Conservation (phyloP, 2,329 filamentous ascomycete genomes). For the Fusarium sp. region DNA sequence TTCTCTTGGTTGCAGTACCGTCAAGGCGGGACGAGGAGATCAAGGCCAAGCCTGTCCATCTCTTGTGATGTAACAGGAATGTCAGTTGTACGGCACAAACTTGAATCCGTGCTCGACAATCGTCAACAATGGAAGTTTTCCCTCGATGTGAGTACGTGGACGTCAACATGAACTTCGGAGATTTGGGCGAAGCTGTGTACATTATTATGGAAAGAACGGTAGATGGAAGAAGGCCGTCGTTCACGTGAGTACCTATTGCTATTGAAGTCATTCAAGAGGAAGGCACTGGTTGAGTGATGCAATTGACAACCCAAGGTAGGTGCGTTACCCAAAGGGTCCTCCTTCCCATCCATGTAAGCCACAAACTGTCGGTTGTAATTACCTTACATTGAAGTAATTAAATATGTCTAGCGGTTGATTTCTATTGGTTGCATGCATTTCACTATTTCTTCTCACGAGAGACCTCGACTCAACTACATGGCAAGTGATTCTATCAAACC, state of each 20-base stretch:
- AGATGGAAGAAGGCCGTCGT: background rate
- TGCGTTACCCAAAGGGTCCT: background rate
- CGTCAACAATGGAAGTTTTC: background rate
- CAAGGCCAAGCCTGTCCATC: background rate
- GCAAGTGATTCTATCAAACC: background rate
- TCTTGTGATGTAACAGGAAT: background rate
- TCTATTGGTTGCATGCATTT: background rate
- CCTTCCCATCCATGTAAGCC: background rate
- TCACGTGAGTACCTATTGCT: background rate
- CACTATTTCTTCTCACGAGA: background rate
- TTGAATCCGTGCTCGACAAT: background rate
- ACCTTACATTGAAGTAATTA: background rate
- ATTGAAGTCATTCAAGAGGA: background rate
- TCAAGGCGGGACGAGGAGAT: background rate
- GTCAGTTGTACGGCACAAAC: background rate
- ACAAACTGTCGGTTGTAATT: background rate
- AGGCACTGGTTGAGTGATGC: background rate
- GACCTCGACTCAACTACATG: background rate
- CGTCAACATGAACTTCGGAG: background rate
- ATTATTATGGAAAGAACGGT: background rate
- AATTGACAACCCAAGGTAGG: background rate
- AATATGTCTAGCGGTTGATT: background rate
- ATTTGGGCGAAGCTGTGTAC: background rate
- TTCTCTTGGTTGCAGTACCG: constrained; percentile 1
- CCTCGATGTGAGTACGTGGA: background rate